Percentiles rank a stretch among this genome's conserved stretches.
Evolutionary conservation across 139 green algal species (phyloP).

Genomic region (Diplosphaera chodatii): DNA sequence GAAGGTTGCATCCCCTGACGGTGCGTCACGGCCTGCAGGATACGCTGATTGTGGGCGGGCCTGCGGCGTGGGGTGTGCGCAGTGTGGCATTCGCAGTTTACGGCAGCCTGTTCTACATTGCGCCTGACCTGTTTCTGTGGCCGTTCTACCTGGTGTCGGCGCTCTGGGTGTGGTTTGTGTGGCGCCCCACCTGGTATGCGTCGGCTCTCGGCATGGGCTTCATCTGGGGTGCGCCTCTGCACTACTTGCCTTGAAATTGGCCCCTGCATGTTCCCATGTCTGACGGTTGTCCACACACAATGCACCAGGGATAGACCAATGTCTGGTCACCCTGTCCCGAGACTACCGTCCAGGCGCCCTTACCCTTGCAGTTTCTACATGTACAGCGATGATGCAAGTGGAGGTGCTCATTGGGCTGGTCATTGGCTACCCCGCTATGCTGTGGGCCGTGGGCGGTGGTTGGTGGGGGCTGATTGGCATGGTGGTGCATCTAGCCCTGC

Average conservation of each 20-base stretch:
- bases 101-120: not conserved
- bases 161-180: not conserved
- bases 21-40: not conserved
- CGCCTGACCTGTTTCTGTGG: not conserved
- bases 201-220: not conserved
- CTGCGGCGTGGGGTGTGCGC: not conserved
- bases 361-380: too few relatives aligned
- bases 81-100: not conserved
- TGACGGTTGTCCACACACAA: too few relatives aligned
- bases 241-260: too few relatives aligned
- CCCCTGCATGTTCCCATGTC: too few relatives aligned
- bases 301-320: too few relatives aligned
- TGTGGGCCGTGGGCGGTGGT: slow-evolving; percentile 2
- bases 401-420: not conserved
- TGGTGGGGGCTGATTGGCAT: slow-evolving; percentile 4
- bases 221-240: not conserved
- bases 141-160: not conserved
- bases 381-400: not conserved
- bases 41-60: not conserved
- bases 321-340: too few relatives aligned
- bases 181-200: not conserved
- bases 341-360: too few relatives aligned
- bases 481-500: not conserved
- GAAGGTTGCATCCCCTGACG: too few relatives aligned
- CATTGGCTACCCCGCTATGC: not conserved